phyloP scores from a whole-genome alignment of 2,329 filamentous ascomycete genomes.

The Phyllosticta citriasiana region DNA sequence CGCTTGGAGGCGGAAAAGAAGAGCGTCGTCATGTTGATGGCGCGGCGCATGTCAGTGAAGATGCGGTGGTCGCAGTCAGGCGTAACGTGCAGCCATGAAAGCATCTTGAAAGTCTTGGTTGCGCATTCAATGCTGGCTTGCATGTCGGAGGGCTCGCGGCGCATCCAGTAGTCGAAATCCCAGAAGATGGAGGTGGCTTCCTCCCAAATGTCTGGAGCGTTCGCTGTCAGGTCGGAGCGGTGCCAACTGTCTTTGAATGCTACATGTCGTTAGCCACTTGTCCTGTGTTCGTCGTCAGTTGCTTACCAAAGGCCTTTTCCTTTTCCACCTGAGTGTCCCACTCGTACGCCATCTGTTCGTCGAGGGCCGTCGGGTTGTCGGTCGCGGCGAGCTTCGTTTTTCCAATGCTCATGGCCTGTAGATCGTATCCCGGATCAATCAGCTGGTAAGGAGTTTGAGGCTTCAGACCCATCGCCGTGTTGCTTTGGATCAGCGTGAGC shows the following conservation, averaged over 20 bases:
- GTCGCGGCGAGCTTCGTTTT: no score
- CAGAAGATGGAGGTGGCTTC: slow-evolving; percentile 16
- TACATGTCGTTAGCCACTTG: slow-evolving; percentile 6
- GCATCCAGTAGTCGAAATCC: neutral
- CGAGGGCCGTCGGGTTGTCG: neutral
- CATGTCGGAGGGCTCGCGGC: neutral
- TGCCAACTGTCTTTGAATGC: slow-evolving; percentile 38
- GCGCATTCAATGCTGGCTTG: neutral
- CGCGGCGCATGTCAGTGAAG: slow-evolving; percentile 13
- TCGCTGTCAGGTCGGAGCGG: slow-evolving; percentile 33
- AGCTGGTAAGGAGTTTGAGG: neutral
- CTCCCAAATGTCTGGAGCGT: slow-evolving; percentile 27
- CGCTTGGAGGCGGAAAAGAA: slow-evolving; percentile 23
- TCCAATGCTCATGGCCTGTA: neutral
- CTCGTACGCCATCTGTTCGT: slow-evolving; percentile 15
- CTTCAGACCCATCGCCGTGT: neutral
- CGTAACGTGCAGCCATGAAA: slow-evolving; percentile 18
- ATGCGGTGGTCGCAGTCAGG: slow-evolving; percentile 27
- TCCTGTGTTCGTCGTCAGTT: rapidly evolving
- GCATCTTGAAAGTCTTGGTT: slow-evolving; percentile 11
- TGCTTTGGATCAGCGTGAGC: neutral
- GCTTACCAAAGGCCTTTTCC: slow-evolving; percentile 26
- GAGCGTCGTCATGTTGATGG: slow-evolving; percentile 27
- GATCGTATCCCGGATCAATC: neutral
- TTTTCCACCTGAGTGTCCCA: slow-evolving; percentile 24